These are phyloP conservation scores for Asterophora parasitica DNA, from an alignment of 768 basidiomycete genomes.

Conservation along the genomic window DNA sequence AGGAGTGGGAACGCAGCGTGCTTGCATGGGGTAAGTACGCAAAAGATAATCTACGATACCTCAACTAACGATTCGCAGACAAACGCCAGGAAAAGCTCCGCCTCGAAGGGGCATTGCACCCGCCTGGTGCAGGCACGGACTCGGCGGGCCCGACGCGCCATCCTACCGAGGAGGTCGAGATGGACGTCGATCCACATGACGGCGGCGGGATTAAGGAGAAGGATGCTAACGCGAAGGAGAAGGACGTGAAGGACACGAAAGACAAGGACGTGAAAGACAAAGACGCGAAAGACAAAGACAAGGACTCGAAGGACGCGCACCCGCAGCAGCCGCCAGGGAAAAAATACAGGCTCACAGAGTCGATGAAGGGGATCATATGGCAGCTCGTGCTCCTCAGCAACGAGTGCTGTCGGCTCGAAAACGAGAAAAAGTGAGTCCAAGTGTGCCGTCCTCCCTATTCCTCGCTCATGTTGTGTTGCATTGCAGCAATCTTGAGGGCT, in stretches of 20 bases:
- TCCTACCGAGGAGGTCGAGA: conserved; percentile 45
- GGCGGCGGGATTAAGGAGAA: conserved; percentile 7
- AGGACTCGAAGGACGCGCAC: conserved; percentile 28
- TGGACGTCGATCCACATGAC: conserved; percentile 32
- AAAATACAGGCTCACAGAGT: conserved; percentile 75
- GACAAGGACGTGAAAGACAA: conserved; percentile 27
- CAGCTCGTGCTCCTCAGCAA: conserved; percentile 77
- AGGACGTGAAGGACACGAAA: conserved; percentile 19
- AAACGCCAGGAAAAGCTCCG: conserved; percentile 54
- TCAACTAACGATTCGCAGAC: conserved; percentile 26
- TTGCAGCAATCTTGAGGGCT: conserved; percentile 54
- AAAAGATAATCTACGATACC: no score
- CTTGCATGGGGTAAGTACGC: conserved; percentile 54
- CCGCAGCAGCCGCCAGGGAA: conserved; percentile 64
- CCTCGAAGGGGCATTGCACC: conserved; percentile 24
- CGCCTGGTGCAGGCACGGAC: conserved; percentile 25
- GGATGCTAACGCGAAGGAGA: conserved; percentile 16
- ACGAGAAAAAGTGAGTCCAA: conserved; percentile 66
- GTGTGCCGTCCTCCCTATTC: background rate
- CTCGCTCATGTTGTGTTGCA: background rate
- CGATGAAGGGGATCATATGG: conserved; percentile 79
- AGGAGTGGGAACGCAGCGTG: conserved; percentile 74
- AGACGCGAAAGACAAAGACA: conserved; percentile 19
- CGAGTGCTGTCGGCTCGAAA: conserved; percentile 68
- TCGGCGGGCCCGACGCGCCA: conserved; percentile 39